Conservation (phyloP, 345 rosid species). For the Brassica rapa region DNA sequence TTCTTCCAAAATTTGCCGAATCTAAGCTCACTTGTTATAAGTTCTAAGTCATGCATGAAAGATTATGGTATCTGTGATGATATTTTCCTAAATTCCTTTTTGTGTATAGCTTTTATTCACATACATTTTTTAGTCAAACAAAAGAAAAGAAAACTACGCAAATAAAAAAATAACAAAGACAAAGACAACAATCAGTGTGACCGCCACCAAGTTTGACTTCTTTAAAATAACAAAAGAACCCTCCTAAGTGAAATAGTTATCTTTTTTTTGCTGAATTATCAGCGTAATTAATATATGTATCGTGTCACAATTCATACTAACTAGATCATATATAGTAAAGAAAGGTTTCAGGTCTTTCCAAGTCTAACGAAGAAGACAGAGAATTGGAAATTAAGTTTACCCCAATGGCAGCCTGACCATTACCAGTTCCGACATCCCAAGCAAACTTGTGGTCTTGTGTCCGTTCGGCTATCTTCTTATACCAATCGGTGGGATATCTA, state of each 20-base stretch:
- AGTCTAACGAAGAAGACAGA: background rate
- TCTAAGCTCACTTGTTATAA: background rate
- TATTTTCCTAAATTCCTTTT: background rate
- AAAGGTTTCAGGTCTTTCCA: background rate
- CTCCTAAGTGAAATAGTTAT: background rate
- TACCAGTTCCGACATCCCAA: constrained; percentile 45
- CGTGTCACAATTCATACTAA: background rate
- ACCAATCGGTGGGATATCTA: constrained; percentile 37
- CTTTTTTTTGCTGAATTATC: background rate
- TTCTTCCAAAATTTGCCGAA: background rate
- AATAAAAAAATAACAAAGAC: background rate
- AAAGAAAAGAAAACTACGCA: background rate
- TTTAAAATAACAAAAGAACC: background rate
- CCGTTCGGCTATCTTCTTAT: constrained; percentile 18
- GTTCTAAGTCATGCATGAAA: background rate
- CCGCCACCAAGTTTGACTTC: constrained; percentile 21
- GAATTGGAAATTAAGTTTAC: constrained; percentile 19
- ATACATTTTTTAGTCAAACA: background rate
- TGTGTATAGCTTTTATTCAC: background rate
- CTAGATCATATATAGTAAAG: background rate
- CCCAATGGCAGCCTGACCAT: constrained; percentile 24
- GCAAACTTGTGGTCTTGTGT: constrained; percentile 27
- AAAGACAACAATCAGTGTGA: background rate
- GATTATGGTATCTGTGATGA: background rate
- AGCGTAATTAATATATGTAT: background rate